Evolutionary conservation across 768 basidiomycete genomes (phyloP).

Genomic region (Amanita jacksonii): DNA sequence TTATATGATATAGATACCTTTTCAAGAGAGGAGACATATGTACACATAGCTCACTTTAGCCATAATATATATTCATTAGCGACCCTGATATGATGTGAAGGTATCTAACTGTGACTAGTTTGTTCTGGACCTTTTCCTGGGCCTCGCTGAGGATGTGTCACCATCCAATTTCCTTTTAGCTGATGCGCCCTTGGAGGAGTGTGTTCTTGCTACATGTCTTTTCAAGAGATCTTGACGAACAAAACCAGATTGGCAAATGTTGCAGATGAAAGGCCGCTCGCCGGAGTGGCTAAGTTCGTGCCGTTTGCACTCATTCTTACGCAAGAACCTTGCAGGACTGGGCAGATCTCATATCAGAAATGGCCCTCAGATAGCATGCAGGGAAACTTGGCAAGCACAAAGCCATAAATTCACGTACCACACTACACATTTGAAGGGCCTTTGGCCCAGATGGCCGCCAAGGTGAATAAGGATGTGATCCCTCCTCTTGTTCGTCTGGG

Average conservation of each 20-base stretch:
- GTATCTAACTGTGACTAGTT: not conserved
- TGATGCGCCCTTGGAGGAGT: constrained; percentile 23
- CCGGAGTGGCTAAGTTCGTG: constrained; percentile 61
- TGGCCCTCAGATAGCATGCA: not conserved
- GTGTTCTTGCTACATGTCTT: constrained; percentile 53
- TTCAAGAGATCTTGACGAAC: constrained; percentile 61
- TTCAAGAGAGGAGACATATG: constrained; percentile 3
- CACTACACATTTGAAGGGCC: constrained; percentile 52
- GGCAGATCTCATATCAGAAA: not conserved
- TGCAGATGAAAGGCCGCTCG: constrained; percentile 47
- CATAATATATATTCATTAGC: constrained; percentile 4
- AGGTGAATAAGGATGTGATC: constrained; percentile 72
- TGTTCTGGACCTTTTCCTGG: not conserved
- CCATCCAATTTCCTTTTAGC: not conserved
- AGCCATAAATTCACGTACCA: constrained; percentile 40
- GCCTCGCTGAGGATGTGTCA: not conserved
- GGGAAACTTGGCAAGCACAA: not conserved
- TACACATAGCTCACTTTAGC: constrained; percentile 3
- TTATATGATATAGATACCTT: constrained; percentile 5
- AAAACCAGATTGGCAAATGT: constrained; percentile 47
- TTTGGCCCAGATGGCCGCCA: constrained; percentile 61
- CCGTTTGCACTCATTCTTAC: constrained; percentile 72
- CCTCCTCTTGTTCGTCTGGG: constrained; percentile 58
- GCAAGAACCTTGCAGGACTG: constrained; percentile 55
- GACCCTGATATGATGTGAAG: not conserved